These are phyloP conservation scores for Jaminaea rosea DNA, from an alignment of 1,284 basidiomycete genomes.

Conservation along the genomic window DNA sequence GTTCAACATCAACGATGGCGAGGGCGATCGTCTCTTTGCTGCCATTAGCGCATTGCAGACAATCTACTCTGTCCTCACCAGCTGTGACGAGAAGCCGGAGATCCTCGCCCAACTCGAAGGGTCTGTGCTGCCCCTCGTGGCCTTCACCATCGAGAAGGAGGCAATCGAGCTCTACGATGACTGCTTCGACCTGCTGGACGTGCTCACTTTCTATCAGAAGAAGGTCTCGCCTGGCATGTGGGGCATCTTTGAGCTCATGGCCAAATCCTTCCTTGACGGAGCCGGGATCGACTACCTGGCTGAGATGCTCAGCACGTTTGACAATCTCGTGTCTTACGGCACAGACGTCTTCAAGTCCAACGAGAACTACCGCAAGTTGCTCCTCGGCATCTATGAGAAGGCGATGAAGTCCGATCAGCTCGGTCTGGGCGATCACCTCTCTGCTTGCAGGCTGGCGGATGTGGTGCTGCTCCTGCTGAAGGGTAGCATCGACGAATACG, in stretches of 20 bases:
- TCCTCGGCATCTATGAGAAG: conserved; percentile 73
- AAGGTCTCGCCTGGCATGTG: conserved; percentile 72
- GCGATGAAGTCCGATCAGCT: conserved; percentile 64
- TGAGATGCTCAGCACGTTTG: conserved; percentile 79
- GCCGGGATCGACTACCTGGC: conserved; percentile 68
- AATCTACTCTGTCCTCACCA: conserved; percentile 53
- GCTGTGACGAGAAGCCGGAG: conserved; percentile 65
- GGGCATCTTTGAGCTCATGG: conserved; percentile 74
- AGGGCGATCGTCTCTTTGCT: conserved; percentile 47
- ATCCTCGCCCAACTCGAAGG: conserved; percentile 72
- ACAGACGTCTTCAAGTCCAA: conserved; percentile 64
- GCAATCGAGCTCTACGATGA: conserved; percentile 71
- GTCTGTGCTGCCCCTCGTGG: conserved; percentile 68
- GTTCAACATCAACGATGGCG: conserved; percentile 47
- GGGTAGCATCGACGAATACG: conserved; percentile 55
- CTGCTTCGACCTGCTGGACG: conserved; percentile 76
- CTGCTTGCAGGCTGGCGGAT: conserved; percentile 77
- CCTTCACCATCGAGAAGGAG: conserved; percentile 57
- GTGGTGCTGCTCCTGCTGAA: conserved; percentile 69
- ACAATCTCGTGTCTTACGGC: conserved; percentile 83
- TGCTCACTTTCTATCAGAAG: conserved; percentile 71
- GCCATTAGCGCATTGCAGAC: conserved; percentile 65
- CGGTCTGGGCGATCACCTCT: conserved; percentile 68
- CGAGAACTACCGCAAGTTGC: conserved; percentile 68
- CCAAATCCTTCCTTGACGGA: conserved; percentile 66